Conservation (phyloP, 306 rosid genomes). For the Quillaja saponaria region DNA sequence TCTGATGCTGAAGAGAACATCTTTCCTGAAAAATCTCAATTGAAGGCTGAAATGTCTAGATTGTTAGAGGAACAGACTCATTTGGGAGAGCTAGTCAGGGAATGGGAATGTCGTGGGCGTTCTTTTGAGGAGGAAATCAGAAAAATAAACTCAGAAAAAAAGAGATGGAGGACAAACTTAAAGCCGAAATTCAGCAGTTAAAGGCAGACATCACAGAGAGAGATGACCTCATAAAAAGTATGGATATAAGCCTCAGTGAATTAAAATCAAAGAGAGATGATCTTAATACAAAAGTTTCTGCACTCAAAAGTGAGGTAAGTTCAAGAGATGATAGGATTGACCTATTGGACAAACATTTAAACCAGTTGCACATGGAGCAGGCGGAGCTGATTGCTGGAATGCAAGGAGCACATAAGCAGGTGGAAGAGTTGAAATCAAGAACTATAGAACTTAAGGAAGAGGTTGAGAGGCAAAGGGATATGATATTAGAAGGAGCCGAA, state of each 20-base stretch:
- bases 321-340: slow-evolving; percentile 46
- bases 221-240: slow-evolving; percentile 39
- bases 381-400: slow-evolving; percentile 42
- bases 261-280: slow-evolving; percentile 55
- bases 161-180: slow-evolving; percentile 52
- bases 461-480: slow-evolving; percentile 60
- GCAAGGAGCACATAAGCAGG: slow-evolving; percentile 47
- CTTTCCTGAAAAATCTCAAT: slow-evolving; percentile 85
- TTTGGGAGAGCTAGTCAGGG: slow-evolving; percentile 57
- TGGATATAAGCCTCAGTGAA: slow-evolving; percentile 43
- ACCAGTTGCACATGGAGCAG: slow-evolving; percentile 55
- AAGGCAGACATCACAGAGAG: slow-evolving; percentile 49
- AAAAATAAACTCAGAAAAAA: slow-evolving; percentile 58
- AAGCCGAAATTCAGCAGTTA: slow-evolving; percentile 44
- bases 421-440: slow-evolving; percentile 52
- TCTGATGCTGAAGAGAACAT: slow-evolving; percentile 96
- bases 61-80: slow-evolving; percentile 45
- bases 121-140: slow-evolving; percentile 82
- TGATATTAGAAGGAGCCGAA: slow-evolving; percentile 73
- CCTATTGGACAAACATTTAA: slow-evolving; percentile 47
- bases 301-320: slow-evolving; percentile 43
- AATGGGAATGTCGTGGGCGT: slow-evolving; percentile 70
- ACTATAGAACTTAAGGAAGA: slow-evolving; percentile 57
- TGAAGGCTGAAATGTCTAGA: slow-evolving; percentile 72
- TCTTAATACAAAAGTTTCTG: slow-evolving; percentile 41